Evolutionary conservation across 2,329 filamentous ascomycete species (phyloP).

Genomic region (Cladophialophora bantiana): DNA sequence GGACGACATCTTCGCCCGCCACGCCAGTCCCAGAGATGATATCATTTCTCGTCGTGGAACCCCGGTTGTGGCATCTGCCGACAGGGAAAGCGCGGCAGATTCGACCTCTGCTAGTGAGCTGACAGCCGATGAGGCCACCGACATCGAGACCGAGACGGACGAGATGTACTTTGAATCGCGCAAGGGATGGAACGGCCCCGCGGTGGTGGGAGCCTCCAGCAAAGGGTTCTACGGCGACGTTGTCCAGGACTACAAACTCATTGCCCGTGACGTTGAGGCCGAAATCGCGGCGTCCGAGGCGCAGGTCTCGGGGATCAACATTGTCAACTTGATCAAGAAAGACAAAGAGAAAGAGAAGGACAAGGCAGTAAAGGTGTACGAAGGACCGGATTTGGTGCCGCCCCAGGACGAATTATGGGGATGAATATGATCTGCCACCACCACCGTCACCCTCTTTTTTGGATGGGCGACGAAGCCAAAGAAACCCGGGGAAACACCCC

Average conservation of each 20-base stretch:
- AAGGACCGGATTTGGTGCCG: conserved; percentile 30
- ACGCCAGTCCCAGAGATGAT: conserved; percentile 10
- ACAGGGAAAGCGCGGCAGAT: background rate
- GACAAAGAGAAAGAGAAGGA: conserved; percentile 26
- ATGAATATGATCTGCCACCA: conserved; percentile 12
- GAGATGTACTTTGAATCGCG: conserved; percentile 35
- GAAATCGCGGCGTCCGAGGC: background rate
- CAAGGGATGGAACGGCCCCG: conserved; percentile 34
- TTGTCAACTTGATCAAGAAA: conserved; percentile 28
- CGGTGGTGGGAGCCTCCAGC: conserved; percentile 17
- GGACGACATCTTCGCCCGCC: conserved; percentile 13
- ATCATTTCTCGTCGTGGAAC: conserved; percentile 1
- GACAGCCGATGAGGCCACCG: conserved; percentile 23
- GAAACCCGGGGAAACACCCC: background rate
- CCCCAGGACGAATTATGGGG: conserved; percentile 34
- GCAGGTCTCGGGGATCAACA: conserved; percentile 17
- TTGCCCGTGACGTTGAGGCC: conserved; percentile 29
- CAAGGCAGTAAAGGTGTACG: conserved; percentile 14
- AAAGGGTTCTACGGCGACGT: conserved; percentile 33
- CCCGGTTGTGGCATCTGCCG: background rate
- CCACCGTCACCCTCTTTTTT: background rate
- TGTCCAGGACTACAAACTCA: conserved; percentile 30
- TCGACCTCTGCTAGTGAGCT: conserved; percentile 9
- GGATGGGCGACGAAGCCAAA: no score
- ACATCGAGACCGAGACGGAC: conserved; percentile 36